Conservation (phyloP, 2,329 filamentous ascomycete species). For the Diplodia scrobiculata region DNA sequence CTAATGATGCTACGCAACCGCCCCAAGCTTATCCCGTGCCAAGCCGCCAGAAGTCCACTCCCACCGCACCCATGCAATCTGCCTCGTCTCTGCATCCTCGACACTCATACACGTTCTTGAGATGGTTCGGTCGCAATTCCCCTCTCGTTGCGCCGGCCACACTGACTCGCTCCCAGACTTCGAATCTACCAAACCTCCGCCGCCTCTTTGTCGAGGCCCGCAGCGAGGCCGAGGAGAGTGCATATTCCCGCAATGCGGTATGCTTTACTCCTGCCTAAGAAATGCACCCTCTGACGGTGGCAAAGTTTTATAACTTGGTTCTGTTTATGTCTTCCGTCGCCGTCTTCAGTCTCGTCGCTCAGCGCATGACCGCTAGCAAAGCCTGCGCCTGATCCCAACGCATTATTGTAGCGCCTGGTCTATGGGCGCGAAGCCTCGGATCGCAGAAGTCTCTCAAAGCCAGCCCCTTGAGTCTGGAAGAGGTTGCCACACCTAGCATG, state of each 20-base stretch:
- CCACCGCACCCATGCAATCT: background rate
- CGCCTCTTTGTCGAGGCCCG: conserved; percentile 93
- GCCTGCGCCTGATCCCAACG: background rate
- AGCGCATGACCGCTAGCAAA: conserved; percentile 64
- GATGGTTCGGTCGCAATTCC: background rate
- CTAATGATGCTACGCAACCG: conserved; percentile 20
- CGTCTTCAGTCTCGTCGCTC: conserved; percentile 88
- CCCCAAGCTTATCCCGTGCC: conserved; percentile 22
- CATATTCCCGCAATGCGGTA: conserved; percentile 90
- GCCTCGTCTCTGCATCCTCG: background rate
- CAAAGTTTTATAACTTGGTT: conserved; percentile 93
- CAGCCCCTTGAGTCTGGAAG: too few relatives aligned
- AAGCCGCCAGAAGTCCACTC: conserved; percentile 14
- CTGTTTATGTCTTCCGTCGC: conserved; percentile 96
- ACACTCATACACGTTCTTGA: background rate
- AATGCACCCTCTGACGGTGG: conserved; percentile 6
- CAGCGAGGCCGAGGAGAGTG: conserved; percentile 89
- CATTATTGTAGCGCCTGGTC: background rate
- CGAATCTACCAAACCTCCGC: conserved; percentile 88
- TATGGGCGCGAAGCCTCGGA: background rate
- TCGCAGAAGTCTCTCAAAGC: too few relatives aligned
- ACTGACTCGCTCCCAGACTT: conserved; percentile 51
- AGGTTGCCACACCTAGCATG: too few relatives aligned
- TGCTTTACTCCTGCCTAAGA: conserved; percentile 41
- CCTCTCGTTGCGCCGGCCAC: background rate